Percentiles rank a stretch among this genome's conserved stretches.
Evolutionary conservation across 1,139 yeast species (phyloP).

Genomic region (Taphrina betulina): DNA sequence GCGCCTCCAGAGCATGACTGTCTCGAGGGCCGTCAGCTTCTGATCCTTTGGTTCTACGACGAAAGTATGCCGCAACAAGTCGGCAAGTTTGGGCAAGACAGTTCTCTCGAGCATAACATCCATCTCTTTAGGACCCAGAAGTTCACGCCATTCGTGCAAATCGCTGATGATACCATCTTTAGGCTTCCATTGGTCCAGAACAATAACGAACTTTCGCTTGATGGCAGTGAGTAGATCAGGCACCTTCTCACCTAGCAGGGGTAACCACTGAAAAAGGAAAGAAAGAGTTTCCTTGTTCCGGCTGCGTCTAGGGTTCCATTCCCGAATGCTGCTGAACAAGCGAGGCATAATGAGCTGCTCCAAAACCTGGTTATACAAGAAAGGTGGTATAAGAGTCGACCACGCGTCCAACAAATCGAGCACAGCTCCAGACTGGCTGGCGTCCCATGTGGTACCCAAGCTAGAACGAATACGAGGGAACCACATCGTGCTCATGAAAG

Average conservation of each 20-base stretch:
- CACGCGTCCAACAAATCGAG: conserved; percentile 48
- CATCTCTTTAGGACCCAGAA: conserved; percentile 45
- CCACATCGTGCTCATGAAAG: conserved; percentile 47
- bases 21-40: conserved; percentile 39
- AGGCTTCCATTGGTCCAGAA: conserved; percentile 46
- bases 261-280: conserved; percentile 53
- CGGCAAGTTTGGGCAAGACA: conserved; percentile 46
- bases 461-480: conserved; percentile 42
- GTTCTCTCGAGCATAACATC: conserved; percentile 40
- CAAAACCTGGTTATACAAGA: conserved; percentile 43
- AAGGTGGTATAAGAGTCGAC: conserved; percentile 47
- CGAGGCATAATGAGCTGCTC: conserved; percentile 46
- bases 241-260: conserved; percentile 41
- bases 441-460: conserved; percentile 44
- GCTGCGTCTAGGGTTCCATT: conserved; percentile 45
- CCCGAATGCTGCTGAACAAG: conserved; percentile 43
- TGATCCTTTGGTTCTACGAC: conserved; percentile 44
- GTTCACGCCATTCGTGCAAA: conserved; percentile 46
- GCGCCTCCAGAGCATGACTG: conserved; percentile 42
- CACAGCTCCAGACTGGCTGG: conserved; percentile 42
- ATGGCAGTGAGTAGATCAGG: conserved; percentile 42
- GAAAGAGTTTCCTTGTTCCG: conserved; percentile 27
- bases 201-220: conserved; percentile 42
- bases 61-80: conserved; percentile 40
- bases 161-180: conserved; percentile 42